Evolutionary conservation across 2,329 filamentous ascomycete species (phyloP), one percentile per base, ranked within the genome.

Genomic region (Botrytis byssoidea): DNA sequence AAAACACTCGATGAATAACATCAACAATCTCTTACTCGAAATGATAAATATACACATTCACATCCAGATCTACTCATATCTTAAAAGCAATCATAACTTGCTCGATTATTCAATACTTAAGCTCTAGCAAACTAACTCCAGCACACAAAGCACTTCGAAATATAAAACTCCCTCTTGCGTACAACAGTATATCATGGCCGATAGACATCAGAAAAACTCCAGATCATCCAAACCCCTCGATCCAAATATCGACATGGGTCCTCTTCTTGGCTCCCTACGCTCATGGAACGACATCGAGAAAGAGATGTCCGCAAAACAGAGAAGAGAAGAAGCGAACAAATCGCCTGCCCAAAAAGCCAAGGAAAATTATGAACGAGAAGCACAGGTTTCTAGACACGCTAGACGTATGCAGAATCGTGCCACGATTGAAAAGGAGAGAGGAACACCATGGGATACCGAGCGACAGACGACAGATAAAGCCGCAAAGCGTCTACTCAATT

Each of bases 221-320:
- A 16, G 35, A 8, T 25, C 12, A 4, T 20, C 2, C 2, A 29
- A 18, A 16, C 9, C 35, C 3, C 37, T 7, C 25, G 8, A 29
- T 29, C 35, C 22, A 42, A 22, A 14, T 63, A 25, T 63, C 7
- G 25, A 40, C 10, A 1, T 18, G 3, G 60, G 60, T 1, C 25
- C 48, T 20, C 5, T 63, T 35, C 37, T 40, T 20, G 25, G 25
- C 7, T 16, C 12, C 7, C 14, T n/a, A 63, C 60, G 25, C 16
- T 37, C 60, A 9, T 40, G 22, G 22, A 37, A 42, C 2, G 25
- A 42, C 2, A 63, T 40, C 60, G 35, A 63, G 25, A 63, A 8
- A 0, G 25, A 42, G 3, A 1, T 29, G 2, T 29, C 7, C 0
- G 14, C 7, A 18, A 3, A 42, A 1, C 8, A 42, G 14, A 4